These are phyloP conservation scores for Amphicarpaea edgeworthii DNA, from an alignment of 306 rosid species.

Conservation along the genomic window DNA sequence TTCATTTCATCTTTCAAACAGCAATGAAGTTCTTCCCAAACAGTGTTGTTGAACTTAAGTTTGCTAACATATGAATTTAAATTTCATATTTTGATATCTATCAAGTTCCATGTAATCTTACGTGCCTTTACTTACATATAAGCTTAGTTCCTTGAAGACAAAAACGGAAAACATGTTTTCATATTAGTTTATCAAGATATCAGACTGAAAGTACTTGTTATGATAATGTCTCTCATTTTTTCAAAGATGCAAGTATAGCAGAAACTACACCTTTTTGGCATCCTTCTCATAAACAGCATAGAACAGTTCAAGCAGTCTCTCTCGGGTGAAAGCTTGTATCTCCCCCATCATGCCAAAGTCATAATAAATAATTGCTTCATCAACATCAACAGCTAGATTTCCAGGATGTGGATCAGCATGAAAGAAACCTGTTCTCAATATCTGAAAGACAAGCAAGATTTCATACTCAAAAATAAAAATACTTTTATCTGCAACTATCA, in stretches of 20 bases:
- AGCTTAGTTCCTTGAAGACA: background rate
- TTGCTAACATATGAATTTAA: too few species aligned
- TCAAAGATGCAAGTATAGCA: conserved; percentile 23
- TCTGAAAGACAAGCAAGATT: conserved; percentile 56
- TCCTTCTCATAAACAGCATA: conserved; percentile 89
- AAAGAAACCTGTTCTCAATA: conserved; percentile 91
- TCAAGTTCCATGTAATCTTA: too few species aligned
- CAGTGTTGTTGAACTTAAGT: too few species aligned
- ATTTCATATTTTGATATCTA: too few species aligned
- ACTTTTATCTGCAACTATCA: background rate
- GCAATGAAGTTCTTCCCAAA: too few species aligned
- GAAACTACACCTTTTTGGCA: conserved; percentile 75
- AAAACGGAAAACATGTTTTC: background rate
- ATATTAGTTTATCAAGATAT: conserved; percentile 31
- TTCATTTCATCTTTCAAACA: too few species aligned
- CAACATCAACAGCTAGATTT: conserved; percentile 86
- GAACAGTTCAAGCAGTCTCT: conserved; percentile 89
- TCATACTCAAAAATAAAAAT: conserved; percentile 10
- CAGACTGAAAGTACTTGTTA: conserved; percentile 5
- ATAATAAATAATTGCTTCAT: conserved; percentile 84
- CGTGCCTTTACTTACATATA: too few species aligned
- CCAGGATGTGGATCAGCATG: conserved; percentile 99
- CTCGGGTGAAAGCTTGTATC: conserved; percentile 86
- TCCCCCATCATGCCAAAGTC: conserved; percentile 99
- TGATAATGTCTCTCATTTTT: background rate